Evolutionary conservation across 495 filamentous ascomycete genomes (phyloP).

Genomic region (Xylaria venustula): DNA sequence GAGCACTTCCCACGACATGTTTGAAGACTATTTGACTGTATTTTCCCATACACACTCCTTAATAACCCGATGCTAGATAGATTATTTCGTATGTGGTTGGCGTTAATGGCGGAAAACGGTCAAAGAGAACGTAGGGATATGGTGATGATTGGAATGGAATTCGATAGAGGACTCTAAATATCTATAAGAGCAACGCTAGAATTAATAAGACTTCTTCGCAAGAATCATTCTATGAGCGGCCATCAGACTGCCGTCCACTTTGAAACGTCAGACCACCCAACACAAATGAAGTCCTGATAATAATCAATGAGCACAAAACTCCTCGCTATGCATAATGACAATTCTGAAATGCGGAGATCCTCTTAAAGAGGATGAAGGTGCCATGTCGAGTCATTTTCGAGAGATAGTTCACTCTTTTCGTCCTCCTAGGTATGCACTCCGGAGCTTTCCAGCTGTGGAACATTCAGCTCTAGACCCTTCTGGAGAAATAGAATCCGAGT

Average conservation of each 20-base stretch:
- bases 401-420: too few relatives aligned
- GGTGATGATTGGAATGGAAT: neutral
- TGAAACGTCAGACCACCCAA: neutral
- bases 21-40: neutral
- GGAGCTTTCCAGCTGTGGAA: too few relatives aligned
- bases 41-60: neutral
- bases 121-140: neutral
- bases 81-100: neutral
- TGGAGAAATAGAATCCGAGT: too few relatives aligned
- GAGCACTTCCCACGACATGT: neutral
- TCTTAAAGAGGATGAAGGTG: too few relatives aligned
- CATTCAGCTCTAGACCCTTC: too few relatives aligned
- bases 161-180: neutral
- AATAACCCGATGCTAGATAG: neutral
- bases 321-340: neutral
- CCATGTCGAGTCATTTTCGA: too few relatives aligned
- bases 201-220: slow-evolving; percentile 2
- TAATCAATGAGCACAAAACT: too few relatives aligned
- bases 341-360: neutral
- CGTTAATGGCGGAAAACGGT: neutral
- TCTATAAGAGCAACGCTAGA: neutral
- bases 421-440: too few relatives aligned
- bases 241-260: neutral
- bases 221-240: neutral
- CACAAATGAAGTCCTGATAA: too few relatives aligned